A percentile compares a stretch with the other conserved stretches of the same genome.
These are phyloP conservation scores for Candida ficus DNA, from an alignment of 805 yeast genomes.

Conservation along the genomic window DNA sequence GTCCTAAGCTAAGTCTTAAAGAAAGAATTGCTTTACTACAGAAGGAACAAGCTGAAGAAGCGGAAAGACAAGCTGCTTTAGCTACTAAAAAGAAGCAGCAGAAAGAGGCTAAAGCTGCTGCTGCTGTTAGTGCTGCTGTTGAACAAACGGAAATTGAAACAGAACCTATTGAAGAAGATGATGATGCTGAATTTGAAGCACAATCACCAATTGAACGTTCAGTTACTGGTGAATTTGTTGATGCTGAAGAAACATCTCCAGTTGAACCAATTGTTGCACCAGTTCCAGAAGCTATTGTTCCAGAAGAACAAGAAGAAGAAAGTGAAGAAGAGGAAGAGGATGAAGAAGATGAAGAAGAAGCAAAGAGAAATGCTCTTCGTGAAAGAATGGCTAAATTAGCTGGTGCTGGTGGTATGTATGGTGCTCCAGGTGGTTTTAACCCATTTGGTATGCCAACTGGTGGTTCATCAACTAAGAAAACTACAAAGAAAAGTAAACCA, in stretches of 20 bases:
- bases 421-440: conserved; percentile 27
- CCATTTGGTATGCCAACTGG: conserved; percentile 37
- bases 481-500: conserved; percentile 20
- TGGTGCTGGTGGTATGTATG: conserved; percentile 61
- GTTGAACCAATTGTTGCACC: not conserved
- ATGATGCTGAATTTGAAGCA: not conserved
- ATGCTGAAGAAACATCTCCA: not conserved
- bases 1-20: conserved; percentile 75
- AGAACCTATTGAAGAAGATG: not conserved
- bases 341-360: conserved; percentile 70
- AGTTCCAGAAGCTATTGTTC: conserved; percentile 1
- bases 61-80: conserved; percentile 62
- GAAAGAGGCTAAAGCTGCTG: conserved; percentile 30
- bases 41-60: conserved; percentile 75
- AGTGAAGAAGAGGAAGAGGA: conserved; percentile 33
- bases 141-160: not conserved
- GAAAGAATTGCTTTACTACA: conserved; percentile 85
- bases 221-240: conserved; percentile 1
- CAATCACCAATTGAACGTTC: conserved; percentile 18
- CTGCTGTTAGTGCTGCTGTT: not conserved
- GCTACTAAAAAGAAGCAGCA: conserved; percentile 48
- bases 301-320: conserved; percentile 23
- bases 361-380: conserved; percentile 68
- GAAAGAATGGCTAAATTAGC: conserved; percentile 96
- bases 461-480: conserved; percentile 24